Base-by-base conservation (phyloP, 2,329 filamentous ascomycete species). In the Xylaria sp. region DNA sequence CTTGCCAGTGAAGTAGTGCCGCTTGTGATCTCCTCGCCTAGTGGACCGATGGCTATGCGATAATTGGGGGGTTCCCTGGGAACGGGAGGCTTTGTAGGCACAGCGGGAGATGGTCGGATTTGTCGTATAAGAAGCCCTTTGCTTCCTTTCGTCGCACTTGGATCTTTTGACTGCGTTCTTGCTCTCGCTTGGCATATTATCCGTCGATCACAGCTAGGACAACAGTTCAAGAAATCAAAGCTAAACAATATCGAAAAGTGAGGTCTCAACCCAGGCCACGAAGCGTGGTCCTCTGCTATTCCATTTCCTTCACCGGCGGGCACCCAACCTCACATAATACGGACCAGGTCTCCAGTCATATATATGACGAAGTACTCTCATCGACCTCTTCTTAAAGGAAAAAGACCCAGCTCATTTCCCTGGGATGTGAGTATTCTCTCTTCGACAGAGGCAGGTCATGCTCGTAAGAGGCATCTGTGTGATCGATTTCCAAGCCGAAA, bases 401-500 rank as follows among this genome's bases (percentile, higher is more conserved):
- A 60, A 43, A 61, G 39, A 23, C n/a, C 55, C 49, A 59, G 49
- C 39, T 61, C 54, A 33, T 48, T 55, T 23, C 13, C 46, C 36
- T 54, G 66, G 66, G 43, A 54, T 28, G 64, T 65, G 54, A 66
- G 49, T 66, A 66, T 66, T 62, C 48, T 46, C 52, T 31, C 54
- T n/a, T 48, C 49, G 48, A 52, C 49, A 60, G 60, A 31, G 56
- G 65, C 60, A 62, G 69, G 64, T 67, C 63, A 69, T 67, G 64
- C 63, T 69, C 56, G 54, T 71, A 69, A 51, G 54, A 67, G 60
- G 48, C 56, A 64, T 57, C 60, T 55, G 43, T 64, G 60, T 66
- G 52, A 67, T 71, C 56, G 57, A 67, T 62, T 52, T 57, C 36
- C 60, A 54, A 62, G 57, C 64, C 62, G 69, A 67, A 64, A 71